These are phyloP conservation scores for Cryptococcus sp. DNA, from an alignment of 1,284 basidiomycete species.

Conservation along the genomic window DNA sequence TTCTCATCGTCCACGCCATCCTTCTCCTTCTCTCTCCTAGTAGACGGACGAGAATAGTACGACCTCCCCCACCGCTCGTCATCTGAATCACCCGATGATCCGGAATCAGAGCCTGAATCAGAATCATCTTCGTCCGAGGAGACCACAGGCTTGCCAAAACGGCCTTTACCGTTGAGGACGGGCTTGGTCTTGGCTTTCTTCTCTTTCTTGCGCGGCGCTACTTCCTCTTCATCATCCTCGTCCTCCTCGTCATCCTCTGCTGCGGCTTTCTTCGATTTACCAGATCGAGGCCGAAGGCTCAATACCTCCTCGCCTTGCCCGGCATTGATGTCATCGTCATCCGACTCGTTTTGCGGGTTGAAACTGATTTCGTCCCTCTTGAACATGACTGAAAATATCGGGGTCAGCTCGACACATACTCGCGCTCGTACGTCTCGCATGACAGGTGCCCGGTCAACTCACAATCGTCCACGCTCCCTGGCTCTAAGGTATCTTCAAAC, in stretches of 20 bases:
- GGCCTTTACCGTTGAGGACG: conserved; percentile 44
- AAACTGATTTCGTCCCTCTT: conserved; percentile 75
- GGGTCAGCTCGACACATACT: background rate
- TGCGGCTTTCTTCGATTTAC: conserved; percentile 1
- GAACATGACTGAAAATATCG: conserved; percentile 46
- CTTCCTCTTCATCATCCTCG: conserved; percentile 52
- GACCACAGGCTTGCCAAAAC: conserved; percentile 51
- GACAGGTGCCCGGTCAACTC: conserved; percentile 19
- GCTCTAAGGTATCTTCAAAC: conserved; percentile 53
- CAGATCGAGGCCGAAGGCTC: conserved; percentile 52
- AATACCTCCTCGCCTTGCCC: conserved; percentile 67
- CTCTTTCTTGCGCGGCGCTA: conserved; percentile 44
- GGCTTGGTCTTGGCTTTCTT: conserved; percentile 53
- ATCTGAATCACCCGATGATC: conserved; percentile 51
- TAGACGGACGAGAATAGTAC: conserved; percentile 68
- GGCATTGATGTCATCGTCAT: conserved; percentile 47
- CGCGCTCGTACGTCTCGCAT: background rate
- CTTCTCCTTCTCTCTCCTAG: conserved; percentile 67
- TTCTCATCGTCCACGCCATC: conserved; percentile 66
- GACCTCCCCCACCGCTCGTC: conserved; percentile 76
- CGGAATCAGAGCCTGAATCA: conserved; percentile 40
- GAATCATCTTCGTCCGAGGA: conserved; percentile 60
- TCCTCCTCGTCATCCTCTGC: conserved; percentile 50
- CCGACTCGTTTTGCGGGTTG: conserved; percentile 61
- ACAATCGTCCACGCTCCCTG: conserved; percentile 54